Base-by-base conservation (phyloP, 2,329 filamentous ascomycete genomes). In the Akanthomyces uredinophilus region DNA sequence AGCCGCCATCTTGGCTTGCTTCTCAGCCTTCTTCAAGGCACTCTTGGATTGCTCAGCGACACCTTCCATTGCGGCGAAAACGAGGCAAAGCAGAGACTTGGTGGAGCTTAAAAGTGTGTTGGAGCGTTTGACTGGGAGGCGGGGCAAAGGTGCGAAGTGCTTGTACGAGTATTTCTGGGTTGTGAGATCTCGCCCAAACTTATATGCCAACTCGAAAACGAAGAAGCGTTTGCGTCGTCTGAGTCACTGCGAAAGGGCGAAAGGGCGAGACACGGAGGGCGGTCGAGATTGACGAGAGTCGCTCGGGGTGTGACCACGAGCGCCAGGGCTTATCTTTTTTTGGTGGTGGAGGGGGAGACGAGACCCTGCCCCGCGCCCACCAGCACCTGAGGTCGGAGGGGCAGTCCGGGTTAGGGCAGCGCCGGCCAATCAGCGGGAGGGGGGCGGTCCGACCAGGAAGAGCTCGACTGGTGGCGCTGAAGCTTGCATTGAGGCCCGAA, bases 11-110 rank as follows among this genome's bases (percentile, higher is more conserved):
- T 83, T 83, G 64, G 83, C 83, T 72, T 83, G 79, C 78, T 87
- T 87, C 76, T 87, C 84, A 55, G 84, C 84, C 79, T 87, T 87
- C 75, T 87, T 87, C 70, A 83, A 73, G 68, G 84, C 84, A 73
- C 83, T 86, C 79, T 87, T 87, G 68, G 84, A 87, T 62, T 77
- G 78, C 64, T 67, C 70, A 14, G 75, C 70, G 66, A 68, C 69
- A 62, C 67, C 66, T 66, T 70, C 73, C 69, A 74, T 74, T 66
- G 63, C 66, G 66, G 61, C 62, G 51, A 55, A 43, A 35, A 18
- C n/a, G 32, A 47, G 46, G 32, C 51, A 55, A 61, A 60, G 50
- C 46, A 43, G 62, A 50, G 20, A 37, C 22, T 43, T 60, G 57
- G 39, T 62, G 52, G 53, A 51, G 29, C 52, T 62, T 61, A 16